Conservation (phyloP, 164 flowering plant genomes). For the Dillenia turbinata region DNA sequence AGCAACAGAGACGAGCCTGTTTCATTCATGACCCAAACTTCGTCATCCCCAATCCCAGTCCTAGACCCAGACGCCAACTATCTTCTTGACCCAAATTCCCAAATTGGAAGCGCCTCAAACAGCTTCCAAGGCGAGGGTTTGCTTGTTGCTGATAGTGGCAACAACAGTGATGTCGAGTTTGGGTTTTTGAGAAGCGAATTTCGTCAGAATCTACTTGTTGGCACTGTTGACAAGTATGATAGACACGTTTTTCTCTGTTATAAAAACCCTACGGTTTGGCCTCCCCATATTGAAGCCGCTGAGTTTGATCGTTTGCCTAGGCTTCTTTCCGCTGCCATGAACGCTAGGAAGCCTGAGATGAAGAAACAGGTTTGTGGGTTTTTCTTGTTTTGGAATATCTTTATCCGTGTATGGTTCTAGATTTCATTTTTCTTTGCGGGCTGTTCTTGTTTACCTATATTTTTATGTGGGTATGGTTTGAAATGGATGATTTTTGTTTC, state of each 20-base stretch:
- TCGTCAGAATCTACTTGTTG: conserved; percentile 52
- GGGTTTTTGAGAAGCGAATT: conserved; percentile 70
- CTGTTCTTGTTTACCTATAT: no score
- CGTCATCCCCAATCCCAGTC: conserved; percentile 52
- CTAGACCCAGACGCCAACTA: conserved; percentile 33
- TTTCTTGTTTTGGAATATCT: background rate
- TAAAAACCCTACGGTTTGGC: conserved; percentile 87
- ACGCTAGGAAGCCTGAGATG: conserved; percentile 61
- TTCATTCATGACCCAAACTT: conserved; percentile 30
- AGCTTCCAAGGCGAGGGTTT: conserved; percentile 73
- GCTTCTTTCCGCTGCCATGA: conserved; percentile 71
- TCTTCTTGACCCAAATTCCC: conserved; percentile 31
- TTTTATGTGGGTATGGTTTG: no score
- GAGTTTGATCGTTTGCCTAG: conserved; percentile 94
- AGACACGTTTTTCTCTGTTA: conserved; percentile 91
- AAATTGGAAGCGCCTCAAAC: conserved; percentile 58
- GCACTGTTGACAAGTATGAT: conserved; percentile 64
- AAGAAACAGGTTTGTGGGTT: conserved; percentile 47
- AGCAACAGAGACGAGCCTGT: conserved; percentile 52
- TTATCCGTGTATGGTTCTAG: background rate
- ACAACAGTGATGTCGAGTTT: conserved; percentile 50
- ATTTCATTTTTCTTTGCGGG: background rate
- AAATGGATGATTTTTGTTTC: no score
- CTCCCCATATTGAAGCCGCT: conserved; percentile 77
- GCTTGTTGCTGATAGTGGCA: conserved; percentile 26